A percentile compares a stretch with the other conserved stretches of the same genome.
phyloP scores from a whole-genome alignment of 768 basidiomycete species.

The Rhodotorula babjevae region DNA sequence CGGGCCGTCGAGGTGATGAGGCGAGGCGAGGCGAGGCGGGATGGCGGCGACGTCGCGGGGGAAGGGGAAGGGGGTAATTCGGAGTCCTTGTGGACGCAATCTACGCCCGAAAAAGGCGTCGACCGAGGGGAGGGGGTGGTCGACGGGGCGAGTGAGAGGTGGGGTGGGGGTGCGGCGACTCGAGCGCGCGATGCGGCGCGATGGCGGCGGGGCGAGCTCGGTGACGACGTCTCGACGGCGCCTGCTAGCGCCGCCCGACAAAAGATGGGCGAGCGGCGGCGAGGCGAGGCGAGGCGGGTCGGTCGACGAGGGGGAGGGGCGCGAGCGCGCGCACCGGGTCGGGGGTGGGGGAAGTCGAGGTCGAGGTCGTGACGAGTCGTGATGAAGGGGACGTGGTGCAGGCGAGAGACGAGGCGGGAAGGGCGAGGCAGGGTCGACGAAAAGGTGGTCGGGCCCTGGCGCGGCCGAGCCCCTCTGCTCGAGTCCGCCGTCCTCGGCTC shows the following conservation, averaged over 20 bases:
- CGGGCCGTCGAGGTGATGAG: not conserved
- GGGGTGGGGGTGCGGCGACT: not conserved
- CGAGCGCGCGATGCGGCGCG: not conserved
- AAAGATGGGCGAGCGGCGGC: not conserved
- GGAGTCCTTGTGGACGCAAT: constrained; percentile 7
- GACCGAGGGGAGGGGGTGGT: not conserved
- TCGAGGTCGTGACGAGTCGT: not conserved
- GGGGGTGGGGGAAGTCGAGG: not conserved
- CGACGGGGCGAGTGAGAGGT: constrained; percentile 2
- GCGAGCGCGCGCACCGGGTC: not conserved
- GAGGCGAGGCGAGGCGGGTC: not conserved
- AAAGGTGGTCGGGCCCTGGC: not conserved
- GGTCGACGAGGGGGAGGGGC: not conserved
- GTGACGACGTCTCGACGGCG: not conserved
- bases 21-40: too few species aligned
- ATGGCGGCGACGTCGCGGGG: not conserved
- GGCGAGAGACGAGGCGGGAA: not conserved
- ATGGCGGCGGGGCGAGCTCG: not conserved
- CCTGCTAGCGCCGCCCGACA: not conserved
- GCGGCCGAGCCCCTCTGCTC: not conserved
- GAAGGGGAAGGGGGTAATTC: not conserved
- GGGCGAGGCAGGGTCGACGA: not conserved
- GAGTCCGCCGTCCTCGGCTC: not conserved
- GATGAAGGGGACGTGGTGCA: not conserved
- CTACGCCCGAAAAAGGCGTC: constrained; percentile 11